Evolutionary conservation across 192 early-diverging fungal species (phyloP).

Genomic region (Podila verticillata): DNA sequence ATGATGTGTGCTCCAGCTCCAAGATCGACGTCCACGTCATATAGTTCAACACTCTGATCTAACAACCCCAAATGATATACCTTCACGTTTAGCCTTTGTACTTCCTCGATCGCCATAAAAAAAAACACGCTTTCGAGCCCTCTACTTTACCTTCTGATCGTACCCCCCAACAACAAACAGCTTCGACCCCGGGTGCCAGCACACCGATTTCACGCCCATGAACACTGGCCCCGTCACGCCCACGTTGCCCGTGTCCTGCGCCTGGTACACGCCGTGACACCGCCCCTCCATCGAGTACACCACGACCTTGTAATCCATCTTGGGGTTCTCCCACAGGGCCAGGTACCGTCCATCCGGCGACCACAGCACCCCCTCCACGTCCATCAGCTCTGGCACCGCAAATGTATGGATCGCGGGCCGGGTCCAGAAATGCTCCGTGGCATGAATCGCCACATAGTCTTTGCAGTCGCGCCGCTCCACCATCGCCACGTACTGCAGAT

Average conservation of each 20-base stretch:
- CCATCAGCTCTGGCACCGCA: conserved; percentile 55
- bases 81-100: too few species aligned
- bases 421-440: conserved; percentile 38
- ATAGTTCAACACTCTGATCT: conserved; percentile 76
- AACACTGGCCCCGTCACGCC: not conserved
- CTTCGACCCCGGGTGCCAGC: conserved; percentile 81
- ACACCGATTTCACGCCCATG: conserved; percentile 79
- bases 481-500: conserved; percentile 37
- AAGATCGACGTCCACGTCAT: conserved; percentile 75
- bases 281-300: conserved; percentile 35
- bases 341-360: conserved; percentile 87
- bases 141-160: conserved; percentile 77
- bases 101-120: too few species aligned
- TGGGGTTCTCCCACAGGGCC: conserved; percentile 75
- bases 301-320: conserved; percentile 63
- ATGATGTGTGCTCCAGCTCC: conserved; percentile 68
- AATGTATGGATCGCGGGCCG: conserved; percentile 30
- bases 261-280: conserved; percentile 17
- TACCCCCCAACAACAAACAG: conserved; percentile 87
- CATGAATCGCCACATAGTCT: conserved; percentile 38
- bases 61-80: not conserved
- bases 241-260: not conserved
- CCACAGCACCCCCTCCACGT: conserved; percentile 81
- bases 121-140: not conserved
- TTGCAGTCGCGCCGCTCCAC: conserved; percentile 42